Percentiles rank a stretch among this genome's conserved stretches.
Evolutionary conservation across 2,329 filamentous ascomycete genomes (phyloP).

Genomic region (Aspergillus costaricaensis): DNA sequence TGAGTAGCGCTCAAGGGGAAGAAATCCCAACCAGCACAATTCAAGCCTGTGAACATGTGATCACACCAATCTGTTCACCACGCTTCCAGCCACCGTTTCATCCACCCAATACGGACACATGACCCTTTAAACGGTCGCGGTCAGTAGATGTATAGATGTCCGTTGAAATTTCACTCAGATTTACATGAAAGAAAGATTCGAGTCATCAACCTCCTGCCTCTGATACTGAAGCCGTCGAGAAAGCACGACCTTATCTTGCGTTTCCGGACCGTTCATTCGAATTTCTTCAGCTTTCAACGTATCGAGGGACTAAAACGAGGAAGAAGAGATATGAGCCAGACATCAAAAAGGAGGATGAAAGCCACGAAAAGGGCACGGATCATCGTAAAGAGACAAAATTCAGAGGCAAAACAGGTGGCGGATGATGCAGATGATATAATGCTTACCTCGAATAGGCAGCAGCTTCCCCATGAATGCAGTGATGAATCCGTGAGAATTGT

Average conservation of each 20-base stretch:
- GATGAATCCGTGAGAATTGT: neutral
- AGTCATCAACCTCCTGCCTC: neutral
- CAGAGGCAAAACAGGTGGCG: neutral
- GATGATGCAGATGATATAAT: neutral
- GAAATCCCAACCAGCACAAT: neutral
- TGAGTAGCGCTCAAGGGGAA: neutral
- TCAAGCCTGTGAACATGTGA: neutral
- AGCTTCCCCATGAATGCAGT: neutral
- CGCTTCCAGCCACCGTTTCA: neutral
- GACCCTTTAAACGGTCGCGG: neutral
- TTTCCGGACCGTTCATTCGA: neutral
- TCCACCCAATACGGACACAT: neutral
- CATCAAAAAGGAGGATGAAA: neutral
- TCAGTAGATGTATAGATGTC: constrained; percentile 2
- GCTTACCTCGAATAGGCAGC: neutral
- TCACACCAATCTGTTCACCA: neutral
- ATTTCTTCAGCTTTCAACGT: neutral
- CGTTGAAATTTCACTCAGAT: neutral
- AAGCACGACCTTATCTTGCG: too few species aligned
- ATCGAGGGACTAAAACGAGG: neutral
- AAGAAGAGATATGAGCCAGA: neutral
- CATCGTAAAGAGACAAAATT: neutral
- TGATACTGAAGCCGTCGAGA: neutral
- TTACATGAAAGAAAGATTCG: neutral
- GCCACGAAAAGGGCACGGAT: too few species aligned